Conservation (phyloP, 371 early-diverging fungal species). For the Sporodiniella umbellata region DNA sequence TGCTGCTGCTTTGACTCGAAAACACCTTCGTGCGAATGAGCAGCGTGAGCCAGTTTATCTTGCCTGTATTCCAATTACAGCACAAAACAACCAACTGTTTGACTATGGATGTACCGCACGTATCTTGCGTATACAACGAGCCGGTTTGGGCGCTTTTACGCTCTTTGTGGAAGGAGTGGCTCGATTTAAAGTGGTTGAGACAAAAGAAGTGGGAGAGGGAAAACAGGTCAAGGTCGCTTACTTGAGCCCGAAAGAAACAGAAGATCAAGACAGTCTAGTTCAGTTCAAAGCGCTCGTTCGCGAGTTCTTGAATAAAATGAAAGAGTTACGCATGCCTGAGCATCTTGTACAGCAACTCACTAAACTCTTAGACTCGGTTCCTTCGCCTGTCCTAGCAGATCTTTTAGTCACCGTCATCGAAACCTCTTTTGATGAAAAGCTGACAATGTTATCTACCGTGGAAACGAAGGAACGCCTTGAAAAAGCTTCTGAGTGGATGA, state of each 20-base stretch:
- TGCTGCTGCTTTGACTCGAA: constrained; percentile 28
- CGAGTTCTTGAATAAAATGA: constrained; percentile 58
- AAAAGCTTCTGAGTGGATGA: constrained; percentile 64
- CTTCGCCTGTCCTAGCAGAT: constrained; percentile 71
- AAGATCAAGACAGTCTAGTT: constrained; percentile 40
- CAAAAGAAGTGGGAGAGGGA: constrained; percentile 11
- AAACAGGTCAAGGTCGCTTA: constrained; percentile 31
- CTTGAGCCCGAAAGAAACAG: constrained; percentile 14
- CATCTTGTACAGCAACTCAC: constrained; percentile 62
- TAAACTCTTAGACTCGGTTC: constrained; percentile 63
- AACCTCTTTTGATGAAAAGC: constrained; percentile 69
- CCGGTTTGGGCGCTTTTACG: constrained; percentile 37
- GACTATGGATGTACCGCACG: constrained; percentile 43
- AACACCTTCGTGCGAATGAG: constrained; percentile 26
- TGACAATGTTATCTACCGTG: constrained; percentile 57
- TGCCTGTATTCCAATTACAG: constrained; percentile 32
- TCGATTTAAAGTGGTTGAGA: constrained; percentile 31
- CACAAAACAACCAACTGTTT: constrained; percentile 16
- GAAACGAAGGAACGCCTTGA: constrained; percentile 59
- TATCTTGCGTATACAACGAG: constrained; percentile 38
- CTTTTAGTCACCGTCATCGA: constrained; percentile 74
- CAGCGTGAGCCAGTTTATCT: constrained; percentile 33
- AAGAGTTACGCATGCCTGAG: constrained; percentile 67
- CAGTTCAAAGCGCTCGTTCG: constrained; percentile 60
- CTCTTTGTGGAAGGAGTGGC: constrained; percentile 38